Evolutionary conservation across 2,329 filamentous ascomycete species (phyloP).

Genomic region (Kalmusia sp.): DNA sequence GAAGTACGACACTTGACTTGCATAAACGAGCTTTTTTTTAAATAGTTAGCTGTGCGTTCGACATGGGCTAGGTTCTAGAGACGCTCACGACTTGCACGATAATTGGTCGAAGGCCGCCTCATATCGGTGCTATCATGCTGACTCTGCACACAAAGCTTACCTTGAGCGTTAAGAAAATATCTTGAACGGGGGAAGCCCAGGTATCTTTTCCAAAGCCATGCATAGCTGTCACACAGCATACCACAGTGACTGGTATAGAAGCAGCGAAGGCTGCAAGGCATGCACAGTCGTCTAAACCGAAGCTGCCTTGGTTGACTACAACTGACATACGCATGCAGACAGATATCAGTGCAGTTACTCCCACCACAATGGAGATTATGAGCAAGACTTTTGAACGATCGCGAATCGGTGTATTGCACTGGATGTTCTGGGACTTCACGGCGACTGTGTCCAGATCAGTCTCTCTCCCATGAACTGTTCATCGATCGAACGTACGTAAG

Average conservation of each 20-base stretch:
- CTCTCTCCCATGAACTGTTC: background rate
- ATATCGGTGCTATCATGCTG: too few relatives aligned
- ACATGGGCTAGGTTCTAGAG: too few relatives aligned
- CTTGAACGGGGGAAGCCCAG: slow-evolving; percentile 52
- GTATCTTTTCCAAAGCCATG: slow-evolving; percentile 57
- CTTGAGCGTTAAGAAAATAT: slow-evolving; percentile 51
- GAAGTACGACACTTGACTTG: slow-evolving; percentile 35
- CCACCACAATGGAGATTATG: slow-evolving; percentile 18
- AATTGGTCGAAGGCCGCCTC: too few relatives aligned
- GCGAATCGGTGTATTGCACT: slow-evolving; percentile 42
- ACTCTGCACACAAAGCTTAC: background rate
- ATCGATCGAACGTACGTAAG: background rate
- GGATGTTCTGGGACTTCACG: background rate
- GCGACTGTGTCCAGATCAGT: background rate
- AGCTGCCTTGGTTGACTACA: slow-evolving; percentile 12
- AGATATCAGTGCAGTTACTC: slow-evolving; percentile 35
- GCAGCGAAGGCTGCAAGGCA: slow-evolving; percentile 11
- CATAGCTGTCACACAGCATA: slow-evolving; percentile 6
- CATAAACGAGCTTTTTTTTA: slow-evolving; percentile 16
- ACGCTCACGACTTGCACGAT: too few relatives aligned
- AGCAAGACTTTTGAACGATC: slow-evolving; percentile 41
- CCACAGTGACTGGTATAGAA: slow-evolving; percentile 14
- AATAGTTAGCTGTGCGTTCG: too few relatives aligned
- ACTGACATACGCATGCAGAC: slow-evolving; percentile 32
- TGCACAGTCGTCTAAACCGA: slow-evolving; percentile 16